Conservation (phyloP, 2,329 filamentous ascomycete species). For the Cyphellophora attinorum region DNA sequence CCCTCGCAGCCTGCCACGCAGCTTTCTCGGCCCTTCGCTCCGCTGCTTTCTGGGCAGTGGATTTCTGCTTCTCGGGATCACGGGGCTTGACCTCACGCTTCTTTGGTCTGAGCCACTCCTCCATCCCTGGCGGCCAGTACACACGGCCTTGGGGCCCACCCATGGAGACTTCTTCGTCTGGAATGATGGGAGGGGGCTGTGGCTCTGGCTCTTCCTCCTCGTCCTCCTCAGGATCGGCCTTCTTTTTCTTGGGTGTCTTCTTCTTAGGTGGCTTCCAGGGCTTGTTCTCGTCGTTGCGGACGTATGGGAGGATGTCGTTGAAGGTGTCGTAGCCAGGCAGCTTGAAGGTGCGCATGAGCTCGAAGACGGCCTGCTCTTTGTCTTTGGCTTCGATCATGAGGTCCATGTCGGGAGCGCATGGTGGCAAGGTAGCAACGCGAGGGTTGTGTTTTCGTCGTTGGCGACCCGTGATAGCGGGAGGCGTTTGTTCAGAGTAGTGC, state of each 20-base stretch:
- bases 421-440: constrained; percentile 68
- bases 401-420: constrained; percentile 75
- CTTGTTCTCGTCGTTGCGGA: constrained; percentile 66
- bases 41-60: constrained; percentile 24
- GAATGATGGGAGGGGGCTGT: constrained; percentile 38
- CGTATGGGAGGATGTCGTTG: constrained; percentile 68
- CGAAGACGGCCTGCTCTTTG: constrained; percentile 93
- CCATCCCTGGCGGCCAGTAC: constrained; percentile 84
- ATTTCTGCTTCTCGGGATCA: constrained; percentile 25
- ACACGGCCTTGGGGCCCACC: constrained; percentile 72
- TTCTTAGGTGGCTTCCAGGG: constrained; percentile 25
- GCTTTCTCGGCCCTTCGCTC: constrained; percentile 18
- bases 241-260: constrained; percentile 32
- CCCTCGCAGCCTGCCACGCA: constrained; percentile 16
- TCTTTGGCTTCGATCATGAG: constrained; percentile 99
- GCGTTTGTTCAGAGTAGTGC: constrained; percentile 82
- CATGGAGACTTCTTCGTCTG: constrained; percentile 69
- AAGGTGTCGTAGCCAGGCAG: constrained; percentile 69
- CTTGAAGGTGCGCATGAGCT: constrained; percentile 80
- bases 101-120: constrained; percentile 76
- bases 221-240: constrained; percentile 25
- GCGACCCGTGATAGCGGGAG: constrained; percentile 64
- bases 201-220: constrained; percentile 34
- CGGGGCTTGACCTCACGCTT: constrained; percentile 56
- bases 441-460: constrained; percentile 79